A percentile compares a stretch with the other conserved stretches of the same genome.
Evolutionary conservation across 257 asterid species (phyloP).

Genomic region (Verbascum thapsus): DNA sequence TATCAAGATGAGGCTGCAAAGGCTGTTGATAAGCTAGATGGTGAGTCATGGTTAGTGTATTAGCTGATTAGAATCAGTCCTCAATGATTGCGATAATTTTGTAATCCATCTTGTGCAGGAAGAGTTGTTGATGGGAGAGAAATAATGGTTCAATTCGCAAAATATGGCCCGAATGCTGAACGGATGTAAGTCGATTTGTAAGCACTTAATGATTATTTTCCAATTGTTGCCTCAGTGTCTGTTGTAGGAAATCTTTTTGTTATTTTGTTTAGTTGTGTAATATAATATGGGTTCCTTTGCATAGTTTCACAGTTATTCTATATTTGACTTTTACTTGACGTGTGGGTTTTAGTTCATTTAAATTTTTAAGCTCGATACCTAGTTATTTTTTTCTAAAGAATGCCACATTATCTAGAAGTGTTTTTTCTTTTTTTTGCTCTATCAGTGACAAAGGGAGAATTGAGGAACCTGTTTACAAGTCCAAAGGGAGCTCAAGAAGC

Average conservation of each 20-base stretch:
- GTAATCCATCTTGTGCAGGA: conserved; percentile 43
- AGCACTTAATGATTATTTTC: neutral
- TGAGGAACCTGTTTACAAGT: conserved; percentile 64
- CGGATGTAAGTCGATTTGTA: conserved; percentile 60
- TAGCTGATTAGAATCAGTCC: neutral
- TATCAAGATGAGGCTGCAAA: conserved; percentile 94
- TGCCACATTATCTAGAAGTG: neutral
- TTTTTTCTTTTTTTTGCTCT: too few species aligned
- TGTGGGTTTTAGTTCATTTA: neutral
- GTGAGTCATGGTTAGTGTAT: conserved; percentile 39
- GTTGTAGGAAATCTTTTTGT: neutral
- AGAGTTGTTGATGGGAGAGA: conserved; percentile 95
- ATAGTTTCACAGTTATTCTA: neutral
- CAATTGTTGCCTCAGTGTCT: neutral
- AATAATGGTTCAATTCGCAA: conserved; percentile 97
- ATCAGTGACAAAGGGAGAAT: conserved; percentile 80
- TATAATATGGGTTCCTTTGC: neutral
- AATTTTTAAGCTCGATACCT: neutral
- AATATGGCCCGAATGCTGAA: conserved; percentile 97
- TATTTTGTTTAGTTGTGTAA: neutral
- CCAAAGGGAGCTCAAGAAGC: conserved; percentile 80
- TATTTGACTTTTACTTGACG: too few species aligned
- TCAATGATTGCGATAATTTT: neutral
- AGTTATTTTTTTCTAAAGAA: too few species aligned
- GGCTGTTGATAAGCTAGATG: conserved; percentile 96